These are phyloP conservation scores for Casuarina equisetifolia DNA, from an alignment of 306 rosid species.

Conservation along the genomic window DNA sequence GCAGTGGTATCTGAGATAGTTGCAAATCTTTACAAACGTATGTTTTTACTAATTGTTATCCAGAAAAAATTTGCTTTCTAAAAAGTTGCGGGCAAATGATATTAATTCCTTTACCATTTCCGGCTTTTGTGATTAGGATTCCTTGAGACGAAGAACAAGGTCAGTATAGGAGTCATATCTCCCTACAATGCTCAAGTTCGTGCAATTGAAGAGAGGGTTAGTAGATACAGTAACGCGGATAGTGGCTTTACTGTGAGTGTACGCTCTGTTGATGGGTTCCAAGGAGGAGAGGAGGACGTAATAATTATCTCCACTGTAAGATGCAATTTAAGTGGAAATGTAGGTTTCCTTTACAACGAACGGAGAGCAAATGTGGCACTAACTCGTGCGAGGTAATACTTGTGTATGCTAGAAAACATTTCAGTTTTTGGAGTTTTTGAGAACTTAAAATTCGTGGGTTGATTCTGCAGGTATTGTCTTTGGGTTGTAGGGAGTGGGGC, in stretches of 20 bases:
- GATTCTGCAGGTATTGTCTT: slow-evolving; percentile 38
- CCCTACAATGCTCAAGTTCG: no score
- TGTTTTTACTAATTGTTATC: background rate
- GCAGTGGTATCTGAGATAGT: slow-evolving; percentile 45
- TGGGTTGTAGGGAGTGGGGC: slow-evolving; percentile 56
- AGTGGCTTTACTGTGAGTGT: no score
- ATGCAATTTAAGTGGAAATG: no score
- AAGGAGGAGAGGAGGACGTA: no score
- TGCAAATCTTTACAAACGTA: slow-evolving; percentile 48
- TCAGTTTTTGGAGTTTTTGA: background rate
- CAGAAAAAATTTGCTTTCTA: background rate
- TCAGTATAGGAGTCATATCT: slow-evolving; percentile 14
- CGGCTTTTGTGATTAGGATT: slow-evolving; percentile 25
- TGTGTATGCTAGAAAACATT: no score
- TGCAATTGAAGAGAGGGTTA: no score
- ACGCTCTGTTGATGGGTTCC: no score
- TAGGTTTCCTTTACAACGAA: no score
- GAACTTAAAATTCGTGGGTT: background rate
- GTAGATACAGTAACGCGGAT: no score
- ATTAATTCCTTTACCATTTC: background rate
- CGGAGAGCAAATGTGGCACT: no score
- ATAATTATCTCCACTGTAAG: no score
- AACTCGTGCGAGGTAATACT: no score
- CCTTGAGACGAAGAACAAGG: slow-evolving; percentile 34
- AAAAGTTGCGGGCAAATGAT: background rate